Evolutionary conservation across 768 basidiomycete species (phyloP).

Genomic region (Podaxis sp.): DNA sequence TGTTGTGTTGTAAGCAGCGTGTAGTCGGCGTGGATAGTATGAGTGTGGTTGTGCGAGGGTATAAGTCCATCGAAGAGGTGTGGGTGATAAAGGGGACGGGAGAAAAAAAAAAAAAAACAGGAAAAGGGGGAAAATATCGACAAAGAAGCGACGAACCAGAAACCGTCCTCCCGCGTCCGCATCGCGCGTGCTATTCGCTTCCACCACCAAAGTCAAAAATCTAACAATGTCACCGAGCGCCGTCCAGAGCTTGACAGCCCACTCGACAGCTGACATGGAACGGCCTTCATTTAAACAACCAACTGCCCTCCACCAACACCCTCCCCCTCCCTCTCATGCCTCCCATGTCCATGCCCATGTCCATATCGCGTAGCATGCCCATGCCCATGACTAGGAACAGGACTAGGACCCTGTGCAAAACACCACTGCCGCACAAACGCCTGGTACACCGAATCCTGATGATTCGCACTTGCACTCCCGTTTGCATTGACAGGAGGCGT

Average conservation of each 20-base stretch:
- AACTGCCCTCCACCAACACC: neutral
- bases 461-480: conserved; percentile 4
- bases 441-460: conserved; percentile 44
- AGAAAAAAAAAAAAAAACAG: neutral
- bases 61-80: neutral
- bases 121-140: neutral
- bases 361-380: neutral
- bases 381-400: neutral
- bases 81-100: neutral
- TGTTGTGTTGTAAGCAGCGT: neutral
- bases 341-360: neutral
- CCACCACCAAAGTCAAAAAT: neutral
- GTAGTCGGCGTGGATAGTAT: neutral
- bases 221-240: neutral
- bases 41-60: neutral
- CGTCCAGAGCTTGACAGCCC: neutral
- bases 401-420: conserved; percentile 48
- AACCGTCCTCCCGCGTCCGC: neutral
- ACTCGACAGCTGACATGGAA: neutral
- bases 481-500: neutral
- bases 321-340: neutral
- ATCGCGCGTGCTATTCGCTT: no score
- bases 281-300: neutral
- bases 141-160: neutral
- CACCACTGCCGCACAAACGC: conserved; percentile 69